A percentile compares a stretch with the other conserved stretches of the same genome.
Evolutionary conservation across 306 rosid genomes (phyloP).

Genomic region (Mimosa bimucronata): DNA sequence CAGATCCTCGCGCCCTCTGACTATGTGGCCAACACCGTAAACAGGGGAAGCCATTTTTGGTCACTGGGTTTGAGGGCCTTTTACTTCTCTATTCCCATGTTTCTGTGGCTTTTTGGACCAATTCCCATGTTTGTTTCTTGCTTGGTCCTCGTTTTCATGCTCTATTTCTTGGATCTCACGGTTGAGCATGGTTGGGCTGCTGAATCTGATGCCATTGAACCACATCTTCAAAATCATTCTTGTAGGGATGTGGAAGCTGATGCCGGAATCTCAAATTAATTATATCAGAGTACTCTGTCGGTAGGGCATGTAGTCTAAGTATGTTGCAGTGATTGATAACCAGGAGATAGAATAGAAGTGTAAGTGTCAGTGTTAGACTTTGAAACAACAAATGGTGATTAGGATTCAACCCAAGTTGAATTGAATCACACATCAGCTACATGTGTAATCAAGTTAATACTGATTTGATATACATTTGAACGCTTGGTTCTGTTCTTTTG

Average conservation of each 20-base stretch:
- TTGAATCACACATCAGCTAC: slow-evolving; percentile 28
- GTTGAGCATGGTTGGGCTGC: slow-evolving; percentile 55
- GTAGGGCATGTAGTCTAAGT: too few species aligned
- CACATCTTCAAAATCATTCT: neutral
- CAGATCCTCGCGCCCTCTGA: slow-evolving; percentile 52
- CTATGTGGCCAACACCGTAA: slow-evolving; percentile 71
- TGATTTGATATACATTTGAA: neutral
- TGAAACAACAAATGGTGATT: slow-evolving; percentile 2
- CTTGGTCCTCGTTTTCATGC: slow-evolving; percentile 54
- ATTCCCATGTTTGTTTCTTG: slow-evolving; percentile 70
- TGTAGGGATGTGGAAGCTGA: slow-evolving; percentile 46
- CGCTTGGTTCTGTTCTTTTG: neutral
- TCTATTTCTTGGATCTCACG: slow-evolving; percentile 71
- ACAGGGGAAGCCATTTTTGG: slow-evolving; percentile 84
- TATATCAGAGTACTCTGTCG: too few species aligned
- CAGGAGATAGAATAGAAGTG: too few species aligned
- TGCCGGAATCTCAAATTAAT: slow-evolving; percentile 25
- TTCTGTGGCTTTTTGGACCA: slow-evolving; percentile 91
- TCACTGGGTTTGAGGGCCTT: slow-evolving; percentile 85
- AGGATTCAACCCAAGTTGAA: slow-evolving; percentile 58
- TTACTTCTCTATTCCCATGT: slow-evolving; percentile 83
- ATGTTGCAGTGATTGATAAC: too few species aligned
- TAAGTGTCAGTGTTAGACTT: neutral
- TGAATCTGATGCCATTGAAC: slow-evolving; percentile 23
- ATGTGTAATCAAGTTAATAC: neutral